Base-by-base conservation (phyloP, 2,329 filamentous ascomycete genomes). In the Ophiocordyceps camponoti-floridani region DNA sequence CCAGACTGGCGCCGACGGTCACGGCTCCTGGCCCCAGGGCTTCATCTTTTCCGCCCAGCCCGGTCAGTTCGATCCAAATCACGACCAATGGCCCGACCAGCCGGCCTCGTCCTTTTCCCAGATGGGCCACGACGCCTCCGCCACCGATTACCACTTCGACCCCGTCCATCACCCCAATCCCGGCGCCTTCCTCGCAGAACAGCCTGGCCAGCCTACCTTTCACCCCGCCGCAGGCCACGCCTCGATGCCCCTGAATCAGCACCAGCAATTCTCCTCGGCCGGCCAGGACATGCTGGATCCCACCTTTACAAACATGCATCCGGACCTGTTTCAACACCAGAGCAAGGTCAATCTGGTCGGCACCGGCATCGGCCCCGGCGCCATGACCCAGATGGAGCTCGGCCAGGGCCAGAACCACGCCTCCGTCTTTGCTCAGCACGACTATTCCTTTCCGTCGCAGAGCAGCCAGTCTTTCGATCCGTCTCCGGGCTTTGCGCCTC, bases 61-160 rank as follows among this genome's bases (percentile, higher is more conserved):
- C 45, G 58, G 56, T 30, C 61, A 64, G 35, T 67, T 61, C 50
- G 62, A 65, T 43, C 57, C 59, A 43, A 54, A 53, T 40, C 62
- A 65, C 45, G 46, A 56, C 33, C 46, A 56, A 33, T 67, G 64
- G 64, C 50, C 57, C 23, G 59, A 59, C 16, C 62, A 62, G 47
- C 43, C 55, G 18, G 47, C 52, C 19, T 63, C 59, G 47, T 52
- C 61, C 41, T 43, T 42, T 19, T 56, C 13, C 55, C 60, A 33
- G 59, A 60, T 47, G 50, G 53, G 16, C 38, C 38, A 40, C 18
- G 38, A 40, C 18, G 38, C 38, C n/a, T 51, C 56, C 16, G 16
- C 56, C 5, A 46, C 52, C 48, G 61, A 54, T 51, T 64, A 60
- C n/a, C 37, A 46, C 51, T 63, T 60, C 50, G 59, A 62, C 44